A percentile compares a stretch with the other conserved stretches of the same genome.
phyloP scores from a whole-genome alignment of 2,329 filamentous ascomycete genomes.

The Botrytis paeoniae region DNA sequence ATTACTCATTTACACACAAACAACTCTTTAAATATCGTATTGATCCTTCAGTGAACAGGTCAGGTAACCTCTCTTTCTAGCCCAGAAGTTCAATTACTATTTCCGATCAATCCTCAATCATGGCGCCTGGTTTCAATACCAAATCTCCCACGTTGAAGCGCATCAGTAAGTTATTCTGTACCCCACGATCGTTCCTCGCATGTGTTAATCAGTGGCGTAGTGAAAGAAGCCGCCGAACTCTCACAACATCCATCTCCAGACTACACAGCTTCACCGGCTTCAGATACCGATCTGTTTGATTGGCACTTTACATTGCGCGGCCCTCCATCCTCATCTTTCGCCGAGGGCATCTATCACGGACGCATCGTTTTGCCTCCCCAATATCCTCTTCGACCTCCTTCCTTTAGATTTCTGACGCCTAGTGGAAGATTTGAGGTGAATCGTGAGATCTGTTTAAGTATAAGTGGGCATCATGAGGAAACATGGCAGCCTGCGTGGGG shows the following conservation, averaged over 20 bases:
- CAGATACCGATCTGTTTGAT: slow-evolving; percentile 90
- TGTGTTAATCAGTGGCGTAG: slow-evolving; percentile 42
- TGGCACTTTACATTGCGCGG: slow-evolving; percentile 99
- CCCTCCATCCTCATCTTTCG: slow-evolving; percentile 64
- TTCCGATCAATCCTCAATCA: slow-evolving; percentile 13
- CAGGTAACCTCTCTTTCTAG: not conserved
- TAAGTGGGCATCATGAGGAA: slow-evolving; percentile 94
- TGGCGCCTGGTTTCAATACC: slow-evolving; percentile 54
- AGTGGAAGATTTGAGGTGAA: slow-evolving; percentile 94
- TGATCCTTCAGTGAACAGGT: too few relatives aligned
- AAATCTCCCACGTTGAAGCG: slow-evolving; percentile 83
- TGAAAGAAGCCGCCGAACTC: slow-evolving; percentile 89
- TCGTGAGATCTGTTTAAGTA: slow-evolving; percentile 92
- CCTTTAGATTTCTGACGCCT: slow-evolving; percentile 93
- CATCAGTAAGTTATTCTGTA: slow-evolving; percentile 57
- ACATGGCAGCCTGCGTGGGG: slow-evolving; percentile 99
- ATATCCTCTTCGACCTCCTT: slow-evolving; percentile 88
- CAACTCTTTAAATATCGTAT: not conserved
- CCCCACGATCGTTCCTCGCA: slow-evolving; percentile 18
- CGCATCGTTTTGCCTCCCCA: slow-evolving; percentile 86
- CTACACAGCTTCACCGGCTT: slow-evolving; percentile 74
- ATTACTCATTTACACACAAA: not conserved
- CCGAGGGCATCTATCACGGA: slow-evolving; percentile 83
- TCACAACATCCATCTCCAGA: slow-evolving; percentile 76
- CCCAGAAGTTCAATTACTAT: not conserved